Percentiles rank a stretch among this genome's conserved stretches.
phyloP scores from a whole-genome alignment of 805 yeast genomes.

The Nematodospora valgi region DNA sequence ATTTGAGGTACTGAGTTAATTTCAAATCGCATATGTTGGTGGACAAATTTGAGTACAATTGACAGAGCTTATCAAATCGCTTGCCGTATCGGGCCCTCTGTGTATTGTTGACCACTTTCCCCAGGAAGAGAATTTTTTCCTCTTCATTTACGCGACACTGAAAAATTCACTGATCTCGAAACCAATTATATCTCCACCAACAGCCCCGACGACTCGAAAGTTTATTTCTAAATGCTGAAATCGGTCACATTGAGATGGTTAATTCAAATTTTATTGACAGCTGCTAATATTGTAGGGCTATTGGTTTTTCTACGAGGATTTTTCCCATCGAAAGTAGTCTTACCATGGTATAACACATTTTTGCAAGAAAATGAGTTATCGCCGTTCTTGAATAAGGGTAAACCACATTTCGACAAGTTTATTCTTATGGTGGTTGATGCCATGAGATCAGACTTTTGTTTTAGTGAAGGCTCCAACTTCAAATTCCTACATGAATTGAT shows the following conservation, averaged over 20 bases:
- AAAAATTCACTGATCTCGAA: no score
- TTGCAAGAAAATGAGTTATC: constrained; percentile 13
- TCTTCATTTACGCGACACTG: no score
- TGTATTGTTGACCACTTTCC: no score
- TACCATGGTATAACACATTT: constrained; percentile 53
- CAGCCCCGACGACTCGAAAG: background rate
- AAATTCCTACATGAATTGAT: constrained; percentile 61
- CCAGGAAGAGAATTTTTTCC: no score
- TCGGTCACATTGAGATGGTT: constrained; percentile 15
- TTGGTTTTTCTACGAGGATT: constrained; percentile 75
- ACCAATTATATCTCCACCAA: no score
- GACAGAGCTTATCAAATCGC: no score
- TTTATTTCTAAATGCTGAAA: constrained; percentile 2
- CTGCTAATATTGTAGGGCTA: constrained; percentile 42
- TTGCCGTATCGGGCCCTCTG: no score
- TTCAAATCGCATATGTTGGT: no score
- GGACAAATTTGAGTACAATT: no score
- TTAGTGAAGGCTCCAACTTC: constrained; percentile 63
- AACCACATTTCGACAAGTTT: constrained; percentile 58
- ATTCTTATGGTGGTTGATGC: constrained; percentile 92
- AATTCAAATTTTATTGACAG: constrained; percentile 9
- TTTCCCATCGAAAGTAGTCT: constrained; percentile 82
- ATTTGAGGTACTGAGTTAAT: no score
- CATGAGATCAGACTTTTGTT: constrained; percentile 82
- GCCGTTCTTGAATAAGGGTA: constrained; percentile 17